Conservation (phyloP, 257 asterid genomes). For the Linaria vulgaris region DNA sequence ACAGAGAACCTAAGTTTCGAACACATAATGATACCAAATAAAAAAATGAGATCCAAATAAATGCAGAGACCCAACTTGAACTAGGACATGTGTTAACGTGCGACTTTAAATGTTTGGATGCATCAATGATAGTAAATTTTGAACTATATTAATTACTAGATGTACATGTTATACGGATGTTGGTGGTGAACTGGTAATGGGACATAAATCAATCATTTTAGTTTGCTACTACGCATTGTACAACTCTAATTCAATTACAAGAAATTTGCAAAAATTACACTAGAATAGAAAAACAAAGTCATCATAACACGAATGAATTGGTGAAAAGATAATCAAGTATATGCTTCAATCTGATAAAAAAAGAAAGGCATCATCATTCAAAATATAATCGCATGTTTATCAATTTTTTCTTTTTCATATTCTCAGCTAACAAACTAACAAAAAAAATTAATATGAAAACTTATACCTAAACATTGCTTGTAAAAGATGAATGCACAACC, state of each 20-base stretch:
- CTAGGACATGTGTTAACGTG: neutral
- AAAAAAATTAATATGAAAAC: slow-evolving; percentile 3
- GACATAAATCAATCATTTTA: too few relatives aligned
- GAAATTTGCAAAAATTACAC: neutral
- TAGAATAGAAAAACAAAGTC: neutral
- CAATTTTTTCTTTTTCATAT: neutral
- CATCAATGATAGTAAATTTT: neutral
- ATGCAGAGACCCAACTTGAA: neutral
- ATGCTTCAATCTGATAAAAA: neutral
- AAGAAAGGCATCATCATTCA: slow-evolving; percentile 10
- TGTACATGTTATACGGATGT: too few relatives aligned
- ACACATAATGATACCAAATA: too few relatives aligned
- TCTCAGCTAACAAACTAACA: slow-evolving; percentile 7
- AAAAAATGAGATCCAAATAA: neutral
- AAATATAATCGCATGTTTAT: slow-evolving; percentile 6
- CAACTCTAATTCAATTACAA: neutral
- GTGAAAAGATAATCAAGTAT: neutral
- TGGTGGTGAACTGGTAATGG: too few relatives aligned
- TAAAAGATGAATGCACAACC: slow-evolving; percentile 47
- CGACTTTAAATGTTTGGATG: neutral
- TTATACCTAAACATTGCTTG: slow-evolving; percentile 39
- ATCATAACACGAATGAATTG: neutral
- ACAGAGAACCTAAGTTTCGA: neutral
- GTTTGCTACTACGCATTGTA: neutral
- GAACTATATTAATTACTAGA: too few relatives aligned